Evolutionary conservation across 2,329 filamentous ascomycete species (phyloP), one percentile per base, ranked within the genome.

Genomic region (Aureobasidium lini): DNA sequence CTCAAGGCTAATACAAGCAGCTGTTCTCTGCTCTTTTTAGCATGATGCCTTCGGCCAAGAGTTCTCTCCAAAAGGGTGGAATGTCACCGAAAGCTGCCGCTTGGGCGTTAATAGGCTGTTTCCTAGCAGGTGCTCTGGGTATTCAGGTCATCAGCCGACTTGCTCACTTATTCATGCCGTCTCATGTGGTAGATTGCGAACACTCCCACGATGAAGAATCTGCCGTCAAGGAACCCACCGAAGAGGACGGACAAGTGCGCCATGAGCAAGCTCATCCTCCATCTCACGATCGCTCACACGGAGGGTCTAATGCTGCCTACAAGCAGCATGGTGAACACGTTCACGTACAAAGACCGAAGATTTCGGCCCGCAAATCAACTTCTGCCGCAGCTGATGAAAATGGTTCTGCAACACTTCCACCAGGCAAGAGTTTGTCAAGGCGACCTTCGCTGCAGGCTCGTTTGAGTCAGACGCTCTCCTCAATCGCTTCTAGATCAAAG

Each of bases 21-120:
- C 82, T 96, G 42, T 96, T 96, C 73, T 96, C 92, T 37, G 86
- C 93, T 1, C 76, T 97, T 32, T 95, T 92, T 72, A 94, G 86
- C 73, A 96, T 97, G 89, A 81, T 97, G 7, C 93, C 93, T 9
- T 90, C 89, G 18, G 86, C 93, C 2, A 91, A 88, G 69, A 79
- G 79, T 40, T 96, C 95, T 69, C 80, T 99, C 3, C 77, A 81
- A 61, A 79, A 84, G 58, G 87, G 85, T 54, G 86, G 85, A 15
- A 85, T 86, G 72, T 79, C 82, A 7, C 78, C 89, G 3, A 82
- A 85, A 62, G 70, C 75, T 2, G 89, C 92, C 6, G 86, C 86
- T 13, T 81, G 89, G 67, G 74, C 84, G 34, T 77, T 91, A 67
- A 86, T 91, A 68, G 81, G 68, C 10, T 87, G 83, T 69, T 93